These are phyloP conservation scores for Colletotrichum sansevieriae DNA, from an alignment of 2,329 filamentous ascomycete species.

Conservation along the genomic window DNA sequence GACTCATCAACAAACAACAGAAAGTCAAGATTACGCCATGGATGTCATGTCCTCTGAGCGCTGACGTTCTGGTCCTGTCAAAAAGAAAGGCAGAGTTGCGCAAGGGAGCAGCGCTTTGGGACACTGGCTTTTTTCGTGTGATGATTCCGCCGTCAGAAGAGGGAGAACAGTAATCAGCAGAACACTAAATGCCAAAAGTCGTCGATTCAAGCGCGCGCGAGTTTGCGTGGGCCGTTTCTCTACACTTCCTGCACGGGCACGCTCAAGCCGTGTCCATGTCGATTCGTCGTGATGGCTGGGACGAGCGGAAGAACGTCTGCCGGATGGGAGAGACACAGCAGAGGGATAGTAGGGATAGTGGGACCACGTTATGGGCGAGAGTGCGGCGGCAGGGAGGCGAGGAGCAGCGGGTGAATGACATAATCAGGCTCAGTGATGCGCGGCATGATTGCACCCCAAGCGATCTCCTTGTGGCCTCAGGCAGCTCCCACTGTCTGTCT, in stretches of 20 bases:
- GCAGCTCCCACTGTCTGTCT: not conserved
- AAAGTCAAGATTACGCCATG: slow-evolving; percentile 2
- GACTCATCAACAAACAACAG: not conserved
- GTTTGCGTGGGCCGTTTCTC: not conserved
- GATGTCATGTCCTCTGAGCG: slow-evolving; percentile 23
- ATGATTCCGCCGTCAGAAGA: not conserved
- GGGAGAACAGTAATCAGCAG: not conserved
- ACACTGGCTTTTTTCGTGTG: not conserved
- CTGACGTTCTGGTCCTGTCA: not conserved
- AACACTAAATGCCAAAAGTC: too few species aligned
- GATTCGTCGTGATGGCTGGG: slow-evolving; percentile 15
- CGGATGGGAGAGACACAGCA: not conserved
- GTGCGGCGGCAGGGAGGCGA: not conserved
- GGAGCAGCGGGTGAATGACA: slow-evolving; percentile 32
- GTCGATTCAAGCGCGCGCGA: slow-evolving; percentile 10
- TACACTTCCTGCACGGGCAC: not conserved
- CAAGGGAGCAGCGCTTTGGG: slow-evolving; percentile 20
- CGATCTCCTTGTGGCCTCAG: slow-evolving; percentile 5
- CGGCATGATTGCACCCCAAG: not conserved
- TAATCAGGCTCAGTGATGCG: slow-evolving; percentile 18
- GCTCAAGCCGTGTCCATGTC: slow-evolving; percentile 8
- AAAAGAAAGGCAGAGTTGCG: slow-evolving; percentile 6
- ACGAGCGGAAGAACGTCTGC: not conserved
- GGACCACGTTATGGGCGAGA: slow-evolving; percentile 11
- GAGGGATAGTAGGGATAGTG: not conserved